Evolutionary conservation across 2,329 filamentous ascomycete species (phyloP).

Genomic region (Xylariales sp.): DNA sequence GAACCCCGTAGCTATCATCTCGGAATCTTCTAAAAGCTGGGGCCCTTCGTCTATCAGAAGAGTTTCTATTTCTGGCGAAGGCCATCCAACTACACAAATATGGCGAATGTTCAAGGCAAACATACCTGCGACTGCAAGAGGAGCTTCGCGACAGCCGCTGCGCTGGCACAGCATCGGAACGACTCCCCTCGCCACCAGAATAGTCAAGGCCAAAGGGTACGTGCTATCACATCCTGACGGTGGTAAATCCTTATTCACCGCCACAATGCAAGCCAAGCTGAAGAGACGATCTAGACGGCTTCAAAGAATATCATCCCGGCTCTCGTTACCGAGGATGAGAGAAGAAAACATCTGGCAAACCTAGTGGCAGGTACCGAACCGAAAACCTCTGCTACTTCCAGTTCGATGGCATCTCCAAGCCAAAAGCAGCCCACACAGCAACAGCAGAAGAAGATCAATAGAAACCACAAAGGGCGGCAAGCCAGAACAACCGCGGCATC

Average conservation of each 20-base stretch:
- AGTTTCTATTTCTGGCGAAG: not conserved
- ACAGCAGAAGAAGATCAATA: conserved; percentile 8
- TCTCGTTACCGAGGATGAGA: not conserved
- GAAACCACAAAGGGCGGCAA: not conserved
- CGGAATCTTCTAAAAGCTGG: not conserved
- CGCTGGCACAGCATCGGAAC: conserved; percentile 1
- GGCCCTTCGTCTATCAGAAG: not conserved
- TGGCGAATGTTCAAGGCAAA: not conserved
- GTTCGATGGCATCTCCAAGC: not conserved
- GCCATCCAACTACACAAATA: not conserved
- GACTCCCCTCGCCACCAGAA: conserved; percentile 9
- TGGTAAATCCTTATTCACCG: not conserved
- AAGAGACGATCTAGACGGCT: not conserved
- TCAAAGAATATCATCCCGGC: not conserved
- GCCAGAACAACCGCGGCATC: not conserved
- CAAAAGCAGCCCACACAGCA: not conserved
- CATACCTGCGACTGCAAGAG: not conserved
- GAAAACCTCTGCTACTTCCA: not conserved
- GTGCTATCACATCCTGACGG: not conserved
- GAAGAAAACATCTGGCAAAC: not conserved
- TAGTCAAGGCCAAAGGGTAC: not conserved
- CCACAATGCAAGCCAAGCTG: not conserved
- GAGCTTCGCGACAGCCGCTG: not conserved
- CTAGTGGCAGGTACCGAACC: not conserved
- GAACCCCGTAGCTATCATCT: not conserved